Conservation (phyloP, 495 filamentous ascomycete species). For the Penicillium fimorum region DNA sequence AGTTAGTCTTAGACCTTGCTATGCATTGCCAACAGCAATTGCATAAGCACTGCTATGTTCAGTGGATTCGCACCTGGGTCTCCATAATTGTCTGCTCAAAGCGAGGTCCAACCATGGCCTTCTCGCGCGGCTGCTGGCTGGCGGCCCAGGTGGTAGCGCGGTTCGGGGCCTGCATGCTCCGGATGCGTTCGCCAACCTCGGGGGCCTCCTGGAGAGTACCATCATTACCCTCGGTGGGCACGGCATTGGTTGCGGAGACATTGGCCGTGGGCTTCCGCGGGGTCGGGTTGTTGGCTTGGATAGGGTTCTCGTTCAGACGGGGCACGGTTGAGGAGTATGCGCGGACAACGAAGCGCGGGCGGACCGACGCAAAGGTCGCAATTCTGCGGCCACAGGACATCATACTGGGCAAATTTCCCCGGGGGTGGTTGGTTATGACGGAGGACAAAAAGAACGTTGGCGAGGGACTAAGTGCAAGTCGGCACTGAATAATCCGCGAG, state of each 20-base stretch:
- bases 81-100: slow-evolving; percentile 96
- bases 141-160: slow-evolving; percentile 73
- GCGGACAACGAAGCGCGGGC: slow-evolving; percentile 38
- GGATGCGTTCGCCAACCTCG: slow-evolving; percentile 57
- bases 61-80: slow-evolving; percentile 66
- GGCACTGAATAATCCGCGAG: slow-evolving; percentile 34
- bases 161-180: slow-evolving; percentile 82
- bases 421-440: slow-evolving; percentile 13
- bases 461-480: slow-evolving; percentile 25
- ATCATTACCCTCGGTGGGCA: slow-evolving; percentile 47
- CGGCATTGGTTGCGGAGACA: slow-evolving; percentile 61
- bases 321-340: slow-evolving; percentile 49
- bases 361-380: slow-evolving; percentile 37
- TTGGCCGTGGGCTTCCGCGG: slow-evolving; percentile 47
- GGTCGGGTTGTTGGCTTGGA: slow-evolving; percentile 55
- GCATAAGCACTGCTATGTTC: not conserved
- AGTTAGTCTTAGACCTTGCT: slow-evolving; percentile 13
- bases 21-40: slow-evolving; percentile 9
- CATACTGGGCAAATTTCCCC: slow-evolving; percentile 47
- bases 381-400: slow-evolving; percentile 56
- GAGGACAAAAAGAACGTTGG: slow-evolving; percentile 18
- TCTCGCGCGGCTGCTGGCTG: slow-evolving; percentile 73
- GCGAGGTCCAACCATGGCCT: slow-evolving; percentile 87
- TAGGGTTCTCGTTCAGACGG: slow-evolving; percentile 49
- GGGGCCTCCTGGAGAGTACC: slow-evolving; percentile 56